Evolutionary conservation across 371 early-diverging fungal species (phyloP), one percentile per base, ranked within the genome.

Genomic region (Mucor circinelloides): DNA sequence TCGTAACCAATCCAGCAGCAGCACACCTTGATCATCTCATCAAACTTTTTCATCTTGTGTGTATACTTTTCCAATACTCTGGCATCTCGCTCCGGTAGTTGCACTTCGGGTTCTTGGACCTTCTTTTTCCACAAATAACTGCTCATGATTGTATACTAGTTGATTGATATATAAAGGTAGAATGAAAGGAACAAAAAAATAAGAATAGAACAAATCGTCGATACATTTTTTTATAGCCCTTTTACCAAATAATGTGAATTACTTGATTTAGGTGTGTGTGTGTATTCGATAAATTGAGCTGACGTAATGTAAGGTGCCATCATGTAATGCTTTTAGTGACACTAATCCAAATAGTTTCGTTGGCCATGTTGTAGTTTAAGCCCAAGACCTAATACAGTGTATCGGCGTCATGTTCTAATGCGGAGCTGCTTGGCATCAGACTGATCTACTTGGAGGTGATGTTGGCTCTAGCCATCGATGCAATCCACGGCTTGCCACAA

Each of bases 1-100:
- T 80, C 83, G 50, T 75, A 83, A 19, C 83, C 83, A 13, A 83
- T 71, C 83, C 83, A 83, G 32, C 83, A 83, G 38, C 83, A 83
- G 57, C 83, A 83, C 13, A 80, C 36, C 61, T 80, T 80, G 55
- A 80, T 59, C 75, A 80, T 73, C 36, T 75, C 77, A 52, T 83
- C 83, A 71, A 75, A 83, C 30, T 52, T 64, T 55, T 78, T 76
- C 60, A 79, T 72, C 44, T 74, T 61, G 25, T 72, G 67, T 19
- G 75, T 79, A 60, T 83, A 83, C 63, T 68, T 75, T 7, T 73
- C 76, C 3, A 83, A 57, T 15, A 83, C 72, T 7, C 36, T 50
- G 10, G 69, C 69, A 62, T 83, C 83, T 62, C 75, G 61, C 64
- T 73, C 77, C 15, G 83, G 61, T 58, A 83, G 56, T 15, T 69